Evolutionary conservation across 176 grass and related monocot genomes (phyloP), one percentile per base, ranked within the genome.

Genomic region (Alopecurus myosuroides): DNA sequence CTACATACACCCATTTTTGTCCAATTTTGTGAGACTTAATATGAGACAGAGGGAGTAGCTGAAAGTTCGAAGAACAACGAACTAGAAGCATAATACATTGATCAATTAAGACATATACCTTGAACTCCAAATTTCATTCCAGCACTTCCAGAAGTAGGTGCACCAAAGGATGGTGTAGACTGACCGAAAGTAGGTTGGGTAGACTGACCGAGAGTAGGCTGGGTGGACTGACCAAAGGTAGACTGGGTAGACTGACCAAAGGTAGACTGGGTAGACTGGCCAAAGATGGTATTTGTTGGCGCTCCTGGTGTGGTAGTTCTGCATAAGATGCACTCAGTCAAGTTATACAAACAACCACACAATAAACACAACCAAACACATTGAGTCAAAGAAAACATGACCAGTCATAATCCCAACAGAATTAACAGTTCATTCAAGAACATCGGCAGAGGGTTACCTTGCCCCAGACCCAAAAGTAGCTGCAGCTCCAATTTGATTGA

Each of bases 401-500:
- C 15, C 26, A 74, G 41, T 74, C 14, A 25, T 29, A 30, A 11
- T 74, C 42, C 23, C 40, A 51, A 51, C 30, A 3, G 10, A 82
- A 82, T 30, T 17, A 50, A 13, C 40, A 53, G 18, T 39, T 82
- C 81, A 57, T 35, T 45, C 30, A 60, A 86, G 49, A 84, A 20
- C 40, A 86, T 70, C 33, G 26, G 22, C 25, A 25, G 22, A 80
- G 58, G 58, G 75, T 69, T 86, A 88, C 95, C 87, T 82, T 14
- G 84, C 28, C 34, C 71, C 77, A 36, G 86, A 66, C 85, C 88
- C 86, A 79, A 88, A 10, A 84, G 86, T 93, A 78, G 9, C 72
- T 65, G 80, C 67, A 77, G 66, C 67, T 86, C 89, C 93, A 56
- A 98, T 12, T 92, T 98, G 93, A 90, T 78, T 93, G 86, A 98